Evolutionary conservation across 2,329 filamentous ascomycete genomes (phyloP), one percentile per base, ranked within the genome.

Genomic region (Sarocladiaceae sp.): DNA sequence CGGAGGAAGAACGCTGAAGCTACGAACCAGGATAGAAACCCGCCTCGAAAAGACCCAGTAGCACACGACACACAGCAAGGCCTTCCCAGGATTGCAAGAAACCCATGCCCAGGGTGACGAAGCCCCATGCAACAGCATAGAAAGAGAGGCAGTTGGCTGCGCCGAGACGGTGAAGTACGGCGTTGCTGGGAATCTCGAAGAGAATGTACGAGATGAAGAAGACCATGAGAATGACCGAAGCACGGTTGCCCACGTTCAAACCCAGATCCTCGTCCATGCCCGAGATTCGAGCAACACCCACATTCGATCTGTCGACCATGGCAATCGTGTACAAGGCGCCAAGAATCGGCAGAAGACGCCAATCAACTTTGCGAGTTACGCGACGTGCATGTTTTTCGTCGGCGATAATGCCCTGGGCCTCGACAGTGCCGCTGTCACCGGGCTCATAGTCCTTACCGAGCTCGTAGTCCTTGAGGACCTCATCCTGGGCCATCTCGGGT

Each of bases 11-110:
- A n/a, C n/a, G n/a, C n/a, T n/a, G n/a, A n/a, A n/a, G n/a, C n/a
- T n/a, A n/a, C n/a, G n/a, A 85, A 50, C 80, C 80, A 0, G 86
- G 85, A 66, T 89, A 90, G 67, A 86, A 88, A 0, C 86, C 82
- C n/a, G 82, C 79, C 63, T 89, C 86, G 23, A 88, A 74, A 2
- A 84, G 56, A 47, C 86, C 86, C 22, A 44, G 40, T n/a, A 44
- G 40, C 4, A 44, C 23, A 4, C 40, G 40, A 7, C 25, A 23
- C 4, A 44, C 40, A 22, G 40, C 40, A 3, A 44, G 40, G 22
- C 33, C 73, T 70, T 2, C 68, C 66, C 25, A 69, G 65, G 6
- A 72, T 59, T 0, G 70, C 70, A 0, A 71, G 71, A 31, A 74
- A 74, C 56, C 70, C 37, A 71, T 65, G 49, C 69, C 69, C 31